Evolutionary conservation across 1,284 basidiomycete genomes (phyloP).

Genomic region (Naganishia liquefaciens): DNA sequence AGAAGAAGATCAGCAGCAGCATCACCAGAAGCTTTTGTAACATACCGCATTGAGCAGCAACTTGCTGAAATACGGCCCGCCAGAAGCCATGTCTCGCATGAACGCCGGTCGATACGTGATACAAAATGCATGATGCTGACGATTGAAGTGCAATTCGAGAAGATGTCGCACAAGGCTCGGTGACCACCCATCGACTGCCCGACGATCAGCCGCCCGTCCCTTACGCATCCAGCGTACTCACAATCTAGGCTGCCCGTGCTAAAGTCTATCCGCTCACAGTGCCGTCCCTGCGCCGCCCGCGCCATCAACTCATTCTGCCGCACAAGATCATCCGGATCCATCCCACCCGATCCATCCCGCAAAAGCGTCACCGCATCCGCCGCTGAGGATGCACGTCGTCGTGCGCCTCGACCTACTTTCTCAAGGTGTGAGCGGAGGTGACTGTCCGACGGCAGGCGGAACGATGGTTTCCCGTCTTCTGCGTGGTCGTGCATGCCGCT

Average conservation of each 20-base stretch:
- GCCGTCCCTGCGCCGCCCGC: conserved; percentile 37
- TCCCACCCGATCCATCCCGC: conserved; percentile 21
- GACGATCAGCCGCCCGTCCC: neutral
- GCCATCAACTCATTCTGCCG: conserved; percentile 38
- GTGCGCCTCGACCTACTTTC: conserved; percentile 22
- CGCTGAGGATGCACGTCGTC: conserved; percentile 7
- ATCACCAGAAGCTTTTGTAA: neutral
- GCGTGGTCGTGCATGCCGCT: neutral
- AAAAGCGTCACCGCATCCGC: neutral
- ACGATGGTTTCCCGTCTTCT: neutral
- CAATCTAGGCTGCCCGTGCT: conserved; percentile 44
- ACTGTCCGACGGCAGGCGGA: conserved; percentile 27
- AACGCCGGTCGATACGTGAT: conserved; percentile 44
- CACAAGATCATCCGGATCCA: conserved; percentile 18
- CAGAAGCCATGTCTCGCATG: conserved; percentile 44
- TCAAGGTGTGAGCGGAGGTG: conserved; percentile 31
- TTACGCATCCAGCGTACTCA: conserved; percentile 16
- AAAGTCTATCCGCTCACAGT: conserved; percentile 43
- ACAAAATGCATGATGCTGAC: conserved; percentile 46
- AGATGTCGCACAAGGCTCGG: conserved; percentile 44
- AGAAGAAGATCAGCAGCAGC: neutral
- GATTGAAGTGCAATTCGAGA: conserved; percentile 46
- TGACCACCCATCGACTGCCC: conserved; percentile 41
- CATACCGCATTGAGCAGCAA: conserved; percentile 42
- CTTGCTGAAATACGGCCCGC: conserved; percentile 42